A percentile compares a stretch with the other conserved stretches of the same genome.
Conservation (phyloP, 2,329 filamentous ascomycete genomes). For the Cercospora sp. region DNA sequence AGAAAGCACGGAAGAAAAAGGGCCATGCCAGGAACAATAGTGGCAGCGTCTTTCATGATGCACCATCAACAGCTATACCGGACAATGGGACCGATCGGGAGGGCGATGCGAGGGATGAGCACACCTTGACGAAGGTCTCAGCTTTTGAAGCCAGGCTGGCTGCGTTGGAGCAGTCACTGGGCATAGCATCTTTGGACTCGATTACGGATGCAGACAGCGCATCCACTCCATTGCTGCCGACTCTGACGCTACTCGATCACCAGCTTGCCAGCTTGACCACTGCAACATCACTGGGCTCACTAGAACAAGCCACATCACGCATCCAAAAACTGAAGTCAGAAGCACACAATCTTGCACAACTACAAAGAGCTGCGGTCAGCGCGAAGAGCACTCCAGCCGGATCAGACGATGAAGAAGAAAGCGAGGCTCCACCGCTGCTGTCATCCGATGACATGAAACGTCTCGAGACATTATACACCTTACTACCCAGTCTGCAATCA, state of each 20-base stretch:
- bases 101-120: slow-evolving; percentile 40
- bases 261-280: slow-evolving; percentile 72
- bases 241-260: slow-evolving; percentile 75
- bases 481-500: slow-evolving; percentile 83
- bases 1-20: slow-evolving; percentile 8
- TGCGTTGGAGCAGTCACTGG: slow-evolving; percentile 76
- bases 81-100: not conserved
- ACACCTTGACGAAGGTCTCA: slow-evolving; percentile 75
- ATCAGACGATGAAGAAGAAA: slow-evolving; percentile 38
- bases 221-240: slow-evolving; percentile 72
- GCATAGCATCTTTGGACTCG: slow-evolving; percentile 66
- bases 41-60: slow-evolving; percentile 26
- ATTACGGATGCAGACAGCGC: slow-evolving; percentile 59
- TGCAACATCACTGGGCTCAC: slow-evolving; percentile 68
- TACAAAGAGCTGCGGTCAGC: slow-evolving; percentile 27
- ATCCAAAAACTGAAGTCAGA: slow-evolving; percentile 53
- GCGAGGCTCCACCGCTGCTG: slow-evolving; percentile 33
- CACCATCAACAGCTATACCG: slow-evolving; percentile 19
- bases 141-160: slow-evolving; percentile 83
- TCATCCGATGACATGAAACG: slow-evolving; percentile 72
- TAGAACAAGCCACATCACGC: slow-evolving; percentile 57
- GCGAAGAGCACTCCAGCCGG: slow-evolving; percentile 13
- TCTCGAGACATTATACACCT: slow-evolving; percentile 87
- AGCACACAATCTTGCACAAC: slow-evolving; percentile 68
- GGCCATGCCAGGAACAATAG: slow-evolving; percentile 7